Evolutionary conservation across 768 basidiomycete genomes (phyloP), one percentile per base, ranked within the genome.

Genomic region (Termitomyces sp.): DNA sequence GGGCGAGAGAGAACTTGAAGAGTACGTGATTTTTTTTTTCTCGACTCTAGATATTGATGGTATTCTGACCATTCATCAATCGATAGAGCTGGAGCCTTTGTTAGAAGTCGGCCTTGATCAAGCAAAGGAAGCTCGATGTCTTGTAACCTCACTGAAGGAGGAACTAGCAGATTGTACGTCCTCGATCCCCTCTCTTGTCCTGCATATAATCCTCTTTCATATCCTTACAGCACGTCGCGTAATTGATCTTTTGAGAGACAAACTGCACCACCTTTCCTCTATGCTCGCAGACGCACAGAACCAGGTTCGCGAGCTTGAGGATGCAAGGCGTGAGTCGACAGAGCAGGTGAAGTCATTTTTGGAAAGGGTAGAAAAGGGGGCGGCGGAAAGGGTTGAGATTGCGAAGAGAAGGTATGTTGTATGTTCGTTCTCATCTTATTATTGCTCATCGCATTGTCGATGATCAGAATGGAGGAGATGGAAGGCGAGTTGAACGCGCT

Each of bases 211-310:
- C 50, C n/a, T 56, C 2, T 26, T 4, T 28, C 28, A n/a, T n/a
- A n/a, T n/a, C n/a, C n/a, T n/a, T n/a, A 28, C 40, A 77, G 75
- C 76, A 3, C 67, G 70, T 33, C 69, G 74, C 44, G 74, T 76
- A 4, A 72, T 67, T 2, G 75, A 77, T 42, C 63, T 78, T 4
- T 65, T 77, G 1, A 70, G 76, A 24, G 72, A 75, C 56, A 77
- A 77, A 56, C 65, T 75, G 0, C 68, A 73, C 46, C 60, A 70
- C 47, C 64, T 72, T 18, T 66, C 72, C 1, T 64, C 69, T 8
- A 68, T 72, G 44, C 62, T 77, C 1, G 72, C 71, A 1, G 72
- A 75, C 16, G 48, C 70, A 1, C 70, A 69, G 51, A 64, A 57
- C 7, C 69, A 69, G 6, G 61, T 75, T n/a, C 66, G 64, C 16